These are phyloP conservation scores for Akanthomyces dipterigenus DNA, from an alignment of 2,329 filamentous ascomycete species.

Conservation along the genomic window DNA sequence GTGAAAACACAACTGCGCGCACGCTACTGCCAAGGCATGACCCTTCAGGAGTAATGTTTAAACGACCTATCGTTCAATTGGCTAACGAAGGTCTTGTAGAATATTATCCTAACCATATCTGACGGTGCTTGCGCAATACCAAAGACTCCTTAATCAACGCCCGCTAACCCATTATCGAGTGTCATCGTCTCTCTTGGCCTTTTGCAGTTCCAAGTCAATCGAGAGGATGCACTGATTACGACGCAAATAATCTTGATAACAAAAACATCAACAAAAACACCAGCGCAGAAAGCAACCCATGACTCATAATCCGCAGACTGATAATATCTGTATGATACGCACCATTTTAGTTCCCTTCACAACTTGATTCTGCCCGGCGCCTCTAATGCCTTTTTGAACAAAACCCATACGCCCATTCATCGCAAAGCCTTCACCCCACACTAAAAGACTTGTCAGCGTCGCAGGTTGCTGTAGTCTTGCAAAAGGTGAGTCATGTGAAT, in stretches of 20 bases:
- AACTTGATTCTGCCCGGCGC: background rate
- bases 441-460: constrained; percentile 26
- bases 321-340: background rate
- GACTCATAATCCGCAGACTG: background rate
- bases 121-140: background rate
- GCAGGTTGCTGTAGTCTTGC: constrained; percentile 58
- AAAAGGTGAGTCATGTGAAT: constrained; percentile 78
- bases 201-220: background rate
- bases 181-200: background rate
- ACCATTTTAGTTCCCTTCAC: background rate
- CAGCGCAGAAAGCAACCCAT: background rate
- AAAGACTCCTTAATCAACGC: background rate
- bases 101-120: background rate
- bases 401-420: no score
- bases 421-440: background rate
- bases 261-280: background rate
- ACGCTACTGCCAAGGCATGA: no score
- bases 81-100: no score
- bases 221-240: background rate
- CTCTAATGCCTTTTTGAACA: background rate
- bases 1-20: no score
- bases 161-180: background rate
- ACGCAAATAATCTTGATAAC: background rate
- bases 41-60: no score
- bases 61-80: no score